Evolutionary conservation across 352 stramenopile genomes (phyloP).

Genomic region (Globisporangium recalcitrans): DNA sequence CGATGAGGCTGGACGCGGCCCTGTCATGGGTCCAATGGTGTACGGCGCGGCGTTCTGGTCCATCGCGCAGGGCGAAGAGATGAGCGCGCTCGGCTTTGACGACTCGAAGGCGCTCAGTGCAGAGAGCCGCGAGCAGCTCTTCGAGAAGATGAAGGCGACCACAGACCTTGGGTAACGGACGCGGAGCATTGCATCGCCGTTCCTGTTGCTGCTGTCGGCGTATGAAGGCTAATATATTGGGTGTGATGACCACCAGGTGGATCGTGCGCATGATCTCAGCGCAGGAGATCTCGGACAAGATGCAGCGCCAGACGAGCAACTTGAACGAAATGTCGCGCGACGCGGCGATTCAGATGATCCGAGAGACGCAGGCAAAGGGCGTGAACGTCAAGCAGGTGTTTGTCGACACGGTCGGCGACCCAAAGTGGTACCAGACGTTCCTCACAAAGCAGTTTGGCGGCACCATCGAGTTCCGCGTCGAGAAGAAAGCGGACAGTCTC

Average conservation of each 20-base stretch:
- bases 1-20: conserved; percentile 92
- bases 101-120: conserved; percentile 92
- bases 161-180: conserved; percentile 43
- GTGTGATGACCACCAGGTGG: conserved; percentile 54
- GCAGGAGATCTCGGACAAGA: conserved; percentile 93
- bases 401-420: conserved; percentile 94
- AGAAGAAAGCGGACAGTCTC: conserved; percentile 95
- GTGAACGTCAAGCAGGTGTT: conserved; percentile 88
- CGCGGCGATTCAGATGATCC: conserved; percentile 92
- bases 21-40: conserved; percentile 94
- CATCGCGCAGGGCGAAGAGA: conserved; percentile 54
- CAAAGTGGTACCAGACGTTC: conserved; percentile 87
- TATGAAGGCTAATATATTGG: too few species aligned
- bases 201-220: too few species aligned
- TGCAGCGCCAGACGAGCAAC: conserved; percentile 87
- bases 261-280: conserved; percentile 89
- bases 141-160: conserved; percentile 83
- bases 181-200: too few species aligned
- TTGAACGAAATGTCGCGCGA: conserved; percentile 94
- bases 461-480: conserved; percentile 91
- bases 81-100: conserved; percentile 88
- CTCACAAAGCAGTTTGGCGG: conserved; percentile 88
- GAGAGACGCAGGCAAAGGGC: conserved; percentile 80
- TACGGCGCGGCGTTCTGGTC: conserved; percentile 93
- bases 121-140: conserved; percentile 83